phyloP scores from a whole-genome alignment of 2,329 filamentous ascomycete species.

The Harringtonia aguacate region DNA sequence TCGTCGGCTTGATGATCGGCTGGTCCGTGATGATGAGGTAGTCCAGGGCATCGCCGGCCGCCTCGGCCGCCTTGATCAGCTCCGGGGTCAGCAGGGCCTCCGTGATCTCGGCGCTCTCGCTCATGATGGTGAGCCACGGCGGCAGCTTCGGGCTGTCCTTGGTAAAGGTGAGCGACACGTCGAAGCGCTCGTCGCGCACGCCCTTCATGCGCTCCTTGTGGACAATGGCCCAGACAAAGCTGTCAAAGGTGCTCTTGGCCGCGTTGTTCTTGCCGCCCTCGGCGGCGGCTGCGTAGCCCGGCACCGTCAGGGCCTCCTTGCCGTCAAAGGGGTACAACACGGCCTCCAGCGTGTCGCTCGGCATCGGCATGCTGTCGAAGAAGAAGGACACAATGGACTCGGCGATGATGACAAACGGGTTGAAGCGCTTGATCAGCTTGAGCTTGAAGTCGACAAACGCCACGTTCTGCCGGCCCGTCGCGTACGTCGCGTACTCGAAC shows the following conservation, averaged over 20 bases:
- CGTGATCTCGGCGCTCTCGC: constrained; percentile 90
- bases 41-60: constrained; percentile 72
- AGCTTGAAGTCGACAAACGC: constrained; percentile 84
- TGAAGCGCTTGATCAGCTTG: constrained; percentile 75
- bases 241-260: constrained; percentile 64
- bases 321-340: constrained; percentile 85
- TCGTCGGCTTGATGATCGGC: constrained; percentile 74
- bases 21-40: constrained; percentile 86
- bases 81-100: constrained; percentile 81
- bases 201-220: constrained; percentile 91
- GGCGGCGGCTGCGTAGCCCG: constrained; percentile 29
- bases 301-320: constrained; percentile 70
- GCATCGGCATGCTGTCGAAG: constrained; percentile 61
- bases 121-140: constrained; percentile 87
- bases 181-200: constrained; percentile 86
- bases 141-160: constrained; percentile 90
- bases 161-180: constrained; percentile 83
- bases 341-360: constrained; percentile 65
- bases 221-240: constrained; percentile 89
- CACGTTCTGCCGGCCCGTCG: constrained; percentile 83
- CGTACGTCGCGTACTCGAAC: constrained; percentile 79
- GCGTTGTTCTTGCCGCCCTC: constrained; percentile 37
- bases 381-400: constrained; percentile 66
- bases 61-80: constrained; percentile 65
- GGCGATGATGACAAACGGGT: constrained; percentile 51